These are phyloP conservation scores for Leccinum rimulosum DNA, from an alignment of 768 basidiomycete genomes.

Conservation along the genomic window DNA sequence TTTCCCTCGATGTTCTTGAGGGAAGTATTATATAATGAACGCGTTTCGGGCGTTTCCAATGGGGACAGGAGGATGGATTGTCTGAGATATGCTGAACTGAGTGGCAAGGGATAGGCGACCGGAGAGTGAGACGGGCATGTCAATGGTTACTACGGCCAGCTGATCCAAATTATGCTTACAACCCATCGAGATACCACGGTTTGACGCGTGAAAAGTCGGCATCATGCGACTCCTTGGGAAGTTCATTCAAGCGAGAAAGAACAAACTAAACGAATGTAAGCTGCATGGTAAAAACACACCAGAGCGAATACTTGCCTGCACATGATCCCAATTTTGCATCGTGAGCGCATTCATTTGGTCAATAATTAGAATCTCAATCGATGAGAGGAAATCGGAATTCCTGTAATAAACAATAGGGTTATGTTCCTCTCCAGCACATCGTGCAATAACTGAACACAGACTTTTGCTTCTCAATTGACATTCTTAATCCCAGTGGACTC, in stretches of 20 bases:
- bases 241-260: conserved; percentile 77
- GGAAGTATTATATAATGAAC: conserved; percentile 69
- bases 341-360: conserved; percentile 91
- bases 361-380: conserved; percentile 86
- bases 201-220: conserved; percentile 96
- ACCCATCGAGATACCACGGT: conserved; percentile 95
- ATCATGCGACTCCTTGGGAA: conserved; percentile 92
- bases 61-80: conserved; percentile 87
- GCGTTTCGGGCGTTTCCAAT: conserved; percentile 86
- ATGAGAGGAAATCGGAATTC: conserved; percentile 87
- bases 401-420: conserved; percentile 37
- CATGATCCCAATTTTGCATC: conserved; percentile 99
- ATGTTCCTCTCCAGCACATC: background rate
- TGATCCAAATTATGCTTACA: conserved; percentile 54
- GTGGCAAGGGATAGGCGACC: background rate
- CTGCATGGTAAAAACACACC: background rate
- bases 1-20: conserved; percentile 88
- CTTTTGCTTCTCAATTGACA: conserved; percentile 95
- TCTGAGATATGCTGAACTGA: conserved; percentile 79
- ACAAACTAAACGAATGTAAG: conserved; percentile 58
- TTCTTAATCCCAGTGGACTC: conserved; percentile 86
- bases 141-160: conserved; percentile 70
- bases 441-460: conserved; percentile 37
- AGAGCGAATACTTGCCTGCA: conserved; percentile 58
- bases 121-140: conserved; percentile 61